phyloP scores from a whole-genome alignment of 371 early-diverging fungal genomes.

The Circinella minor region DNA sequence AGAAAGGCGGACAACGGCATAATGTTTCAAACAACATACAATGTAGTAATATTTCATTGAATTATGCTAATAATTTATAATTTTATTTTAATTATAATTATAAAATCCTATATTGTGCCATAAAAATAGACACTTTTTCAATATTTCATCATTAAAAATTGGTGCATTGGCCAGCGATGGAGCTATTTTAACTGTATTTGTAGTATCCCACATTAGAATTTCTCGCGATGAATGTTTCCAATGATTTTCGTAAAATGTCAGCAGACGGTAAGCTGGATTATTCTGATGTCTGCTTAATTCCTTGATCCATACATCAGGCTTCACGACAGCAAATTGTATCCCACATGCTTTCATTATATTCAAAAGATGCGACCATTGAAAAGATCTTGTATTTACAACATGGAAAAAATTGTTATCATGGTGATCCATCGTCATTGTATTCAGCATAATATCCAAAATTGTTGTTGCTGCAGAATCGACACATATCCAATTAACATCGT shows the following conservation, averaged over 20 bases:
- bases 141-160: constrained; percentile 5
- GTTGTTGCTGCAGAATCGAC: constrained; percentile 36
- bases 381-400: constrained; percentile 36
- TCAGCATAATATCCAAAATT: constrained; percentile 37
- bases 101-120: constrained; percentile 16
- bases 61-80: too few relatives aligned
- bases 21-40: too few relatives aligned
- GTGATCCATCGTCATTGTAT: background rate
- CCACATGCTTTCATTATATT: constrained; percentile 27
- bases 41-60: too few relatives aligned
- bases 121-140: constrained; percentile 15
- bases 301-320: constrained; percentile 33
- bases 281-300: constrained; percentile 27
- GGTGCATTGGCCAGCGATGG: constrained; percentile 13
- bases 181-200: background rate
- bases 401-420: constrained; percentile 21
- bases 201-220: constrained; percentile 13
- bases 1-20: too few relatives aligned
- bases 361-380: constrained; percentile 30
- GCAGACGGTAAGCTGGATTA: constrained; percentile 39
- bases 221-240: background rate
- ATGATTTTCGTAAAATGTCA: constrained; percentile 30
- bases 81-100: background rate
- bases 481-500: constrained; percentile 32
- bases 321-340: constrained; percentile 31